These are phyloP conservation scores for Nannochloris sp. DNA, from an alignment of 139 green algal genomes.

Conservation along the genomic window DNA sequence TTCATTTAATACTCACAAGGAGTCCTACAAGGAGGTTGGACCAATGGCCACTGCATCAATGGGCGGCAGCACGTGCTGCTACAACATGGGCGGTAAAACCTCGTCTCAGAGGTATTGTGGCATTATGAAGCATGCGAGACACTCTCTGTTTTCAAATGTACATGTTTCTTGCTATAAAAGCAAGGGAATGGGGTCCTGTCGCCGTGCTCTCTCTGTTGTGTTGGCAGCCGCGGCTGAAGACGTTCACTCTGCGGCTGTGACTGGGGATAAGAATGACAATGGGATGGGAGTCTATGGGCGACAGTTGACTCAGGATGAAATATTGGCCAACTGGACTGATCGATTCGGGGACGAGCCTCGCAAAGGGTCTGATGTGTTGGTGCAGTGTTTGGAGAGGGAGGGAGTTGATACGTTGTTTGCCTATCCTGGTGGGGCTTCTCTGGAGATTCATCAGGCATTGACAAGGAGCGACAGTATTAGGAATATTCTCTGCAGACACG, in stretches of 20 bases:
- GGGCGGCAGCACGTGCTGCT: background rate
- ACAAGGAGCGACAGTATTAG: conserved; percentile 76
- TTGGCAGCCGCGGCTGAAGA: background rate
- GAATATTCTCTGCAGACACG: conserved; percentile 97
- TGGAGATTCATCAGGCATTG: conserved; percentile 99
- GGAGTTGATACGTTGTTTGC: conserved; percentile 75
- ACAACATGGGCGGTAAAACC: background rate
- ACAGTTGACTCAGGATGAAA: conserved; percentile 1
- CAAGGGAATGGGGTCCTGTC: too few relatives aligned
- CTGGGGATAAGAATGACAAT: background rate
- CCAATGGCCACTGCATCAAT: background rate
- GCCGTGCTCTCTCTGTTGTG: conserved; percentile 4
- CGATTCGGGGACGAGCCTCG: conserved; percentile 69
- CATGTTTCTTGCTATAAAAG: too few relatives aligned
- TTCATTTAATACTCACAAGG: background rate
- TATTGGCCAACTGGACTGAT: conserved; percentile 60
- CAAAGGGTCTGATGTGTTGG: conserved; percentile 95
- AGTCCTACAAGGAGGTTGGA: background rate
- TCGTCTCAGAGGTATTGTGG: too few relatives aligned
- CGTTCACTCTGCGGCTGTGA: background rate
- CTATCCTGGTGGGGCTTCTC: conserved; percentile 87
- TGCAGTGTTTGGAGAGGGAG: conserved; percentile 86
- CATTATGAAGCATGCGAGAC: too few relatives aligned
- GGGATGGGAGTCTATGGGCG: background rate
- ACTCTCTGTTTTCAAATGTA: too few relatives aligned